These are phyloP conservation scores for Globisporangium carolinianum DNA, from an alignment of 352 stramenopile genomes.

Conservation along the genomic window DNA sequence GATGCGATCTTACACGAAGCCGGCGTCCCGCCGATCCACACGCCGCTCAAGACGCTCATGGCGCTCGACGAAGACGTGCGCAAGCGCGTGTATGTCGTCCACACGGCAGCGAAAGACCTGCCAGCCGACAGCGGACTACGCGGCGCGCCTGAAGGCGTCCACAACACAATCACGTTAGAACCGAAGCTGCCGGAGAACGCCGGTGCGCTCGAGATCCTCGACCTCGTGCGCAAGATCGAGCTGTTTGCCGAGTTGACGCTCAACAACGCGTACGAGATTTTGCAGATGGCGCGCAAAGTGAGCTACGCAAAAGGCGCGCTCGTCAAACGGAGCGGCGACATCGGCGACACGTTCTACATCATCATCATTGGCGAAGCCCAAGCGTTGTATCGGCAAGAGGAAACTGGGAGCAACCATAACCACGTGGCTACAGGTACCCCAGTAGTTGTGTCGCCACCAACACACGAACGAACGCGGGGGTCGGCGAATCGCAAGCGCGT, in stretches of 20 bases:
- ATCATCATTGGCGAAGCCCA: constrained; percentile 76
- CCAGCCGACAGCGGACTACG: constrained; percentile 67
- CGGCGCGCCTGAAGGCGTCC: constrained; percentile 83
- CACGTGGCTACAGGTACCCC: neutral
- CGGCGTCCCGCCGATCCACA: constrained; percentile 94
- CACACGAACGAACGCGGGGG: constrained; percentile 10
- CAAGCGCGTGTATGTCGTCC: constrained; percentile 91
- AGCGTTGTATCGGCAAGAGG: constrained; percentile 31
- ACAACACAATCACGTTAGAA: constrained; percentile 84
- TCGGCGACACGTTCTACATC: constrained; percentile 71
- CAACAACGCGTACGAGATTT: constrained; percentile 82
- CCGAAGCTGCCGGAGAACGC: constrained; percentile 72
- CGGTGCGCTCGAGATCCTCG: constrained; percentile 72
- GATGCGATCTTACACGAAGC: constrained; percentile 93
- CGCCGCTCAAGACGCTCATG: constrained; percentile 90
- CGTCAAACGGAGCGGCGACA: constrained; percentile 41
- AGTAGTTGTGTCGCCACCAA: neutral
- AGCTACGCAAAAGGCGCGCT: constrained; percentile 49
- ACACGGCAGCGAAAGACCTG: constrained; percentile 87
- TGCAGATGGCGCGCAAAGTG: constrained; percentile 75
- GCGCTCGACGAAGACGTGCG: constrained; percentile 87
- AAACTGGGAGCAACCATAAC: neutral
- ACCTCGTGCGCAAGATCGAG: constrained; percentile 82
- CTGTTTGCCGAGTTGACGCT: constrained; percentile 76
- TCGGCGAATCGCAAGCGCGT: constrained; percentile 31